Evolutionary conservation across 768 basidiomycete species (phyloP), one percentile per base, ranked within the genome.

Genomic region (Rhizopogon salebrosus): DNA sequence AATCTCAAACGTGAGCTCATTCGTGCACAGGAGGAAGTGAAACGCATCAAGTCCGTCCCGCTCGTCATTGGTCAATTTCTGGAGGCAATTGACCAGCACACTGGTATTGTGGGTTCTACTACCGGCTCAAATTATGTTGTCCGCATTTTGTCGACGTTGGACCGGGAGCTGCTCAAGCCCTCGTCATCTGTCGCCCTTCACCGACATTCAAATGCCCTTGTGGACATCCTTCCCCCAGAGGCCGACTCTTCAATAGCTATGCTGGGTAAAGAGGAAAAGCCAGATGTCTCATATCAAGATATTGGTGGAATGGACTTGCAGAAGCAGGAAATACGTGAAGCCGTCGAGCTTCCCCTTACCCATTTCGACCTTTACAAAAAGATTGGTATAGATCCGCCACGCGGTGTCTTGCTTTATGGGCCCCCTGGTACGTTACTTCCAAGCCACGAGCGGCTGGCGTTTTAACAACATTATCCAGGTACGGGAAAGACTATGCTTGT

Each of bases 401-500:
- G 97, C 23, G 97, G 97, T 72, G 97, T 99, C 2, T 72, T 99
- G 51, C 79, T 99, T 13, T 98, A 97, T 64, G 97, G 97, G 1
- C 97, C 97, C 31, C 97, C 97, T 64, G 95, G 95, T 89, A 63
- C 45, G 78, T 61, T 13, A 24, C 27, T 48, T 4, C 13, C 37
- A 48, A 2, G 16, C 8, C 23, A 6, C 46, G 41, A 14, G 27
- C 38, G 4, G 24, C 38, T 36, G 10, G 4, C 24, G 6, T 49
- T 11, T 55, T 58, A 37, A 63, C 52, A 37, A 41, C 10, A 22
- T 22, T 43, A 16, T 41, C n/a, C 50, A 94, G 95, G 97, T 56
- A 99, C 97, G 2, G 97, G 97, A 26, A 99, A 99, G 76, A 99
- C 97, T 2, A 98, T 99, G 95, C 76, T 99, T 57, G 97, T 98